A percentile compares a stretch with the other conserved stretches of the same genome.
Evolutionary conservation across 176 grass and related monocot species (phyloP).

Genomic region (Ensete glaucum): DNA sequence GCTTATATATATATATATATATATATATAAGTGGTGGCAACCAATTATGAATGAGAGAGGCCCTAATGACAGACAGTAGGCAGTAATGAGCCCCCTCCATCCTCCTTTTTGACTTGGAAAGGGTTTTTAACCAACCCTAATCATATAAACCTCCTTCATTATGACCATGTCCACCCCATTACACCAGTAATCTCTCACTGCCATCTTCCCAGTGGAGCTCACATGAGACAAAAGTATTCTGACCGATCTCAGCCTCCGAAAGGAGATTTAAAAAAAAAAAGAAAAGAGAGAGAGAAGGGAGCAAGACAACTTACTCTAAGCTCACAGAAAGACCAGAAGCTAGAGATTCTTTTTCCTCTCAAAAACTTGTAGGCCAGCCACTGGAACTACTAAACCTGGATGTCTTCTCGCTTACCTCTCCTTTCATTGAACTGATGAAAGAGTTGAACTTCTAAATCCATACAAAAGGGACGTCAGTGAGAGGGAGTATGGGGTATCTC

Average conservation of each 20-base stretch:
- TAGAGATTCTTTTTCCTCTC: conserved; percentile 11
- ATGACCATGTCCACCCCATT: conserved; percentile 4
- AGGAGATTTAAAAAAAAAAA: not conserved
- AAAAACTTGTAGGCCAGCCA: not conserved
- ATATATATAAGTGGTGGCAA: not conserved
- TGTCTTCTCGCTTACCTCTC: conserved; percentile 7
- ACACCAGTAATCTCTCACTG: conserved; percentile 8
- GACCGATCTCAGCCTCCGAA: conserved; percentile 11
- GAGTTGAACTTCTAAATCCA: conserved; percentile 9
- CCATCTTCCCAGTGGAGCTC: conserved; percentile 35
- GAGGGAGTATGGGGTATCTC: conserved; percentile 25
- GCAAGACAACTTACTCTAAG: not conserved
- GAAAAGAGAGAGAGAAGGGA: too few relatives aligned
- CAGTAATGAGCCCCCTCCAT: not conserved
- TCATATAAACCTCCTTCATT: conserved; percentile 9
- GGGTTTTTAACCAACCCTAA: conserved; percentile 11
- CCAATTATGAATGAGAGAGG: conserved; percentile 4
- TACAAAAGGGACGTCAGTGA: not conserved
- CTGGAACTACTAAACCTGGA: not conserved
- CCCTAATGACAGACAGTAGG: not conserved
- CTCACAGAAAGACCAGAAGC: conserved; percentile 19
- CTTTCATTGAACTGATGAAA: conserved; percentile 12
- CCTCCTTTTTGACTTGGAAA: not conserved
- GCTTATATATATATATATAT: not conserved
- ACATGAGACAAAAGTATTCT: conserved; percentile 34